Base-by-base conservation (phyloP, 805 yeast species). In the Deakozyma indianensis region DNA sequence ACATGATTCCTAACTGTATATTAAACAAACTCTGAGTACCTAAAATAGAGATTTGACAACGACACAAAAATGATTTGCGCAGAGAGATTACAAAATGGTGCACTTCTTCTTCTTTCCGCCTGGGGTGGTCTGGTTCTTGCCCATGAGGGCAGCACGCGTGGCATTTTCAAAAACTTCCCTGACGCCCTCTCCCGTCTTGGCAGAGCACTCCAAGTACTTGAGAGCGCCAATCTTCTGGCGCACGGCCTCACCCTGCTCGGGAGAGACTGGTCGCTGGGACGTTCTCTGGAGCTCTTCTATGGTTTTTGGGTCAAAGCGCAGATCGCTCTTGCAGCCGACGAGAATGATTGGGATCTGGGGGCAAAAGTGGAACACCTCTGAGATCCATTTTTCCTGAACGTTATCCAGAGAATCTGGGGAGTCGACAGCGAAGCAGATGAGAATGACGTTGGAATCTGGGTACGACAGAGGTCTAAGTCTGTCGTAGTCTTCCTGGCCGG, bases 401-500 rank as follows among this genome's bases (percentile, higher is more conserved):
- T 86, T 87, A 61, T 85, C 94, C 49, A 87, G 73, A 23, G 95
- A 84, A 65, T 86, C 95, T 55, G 95, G 95, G 38, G 87, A 73
- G 61, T 85, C 95, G 51, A 87, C 75, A 18, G 94, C 78, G 70
- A 86, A 87, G 74, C 96, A 87, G 57, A 87, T 85, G 61, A 87
- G 73, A 49, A 87, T 83, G 51, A 87, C 96, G 62, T 85, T 83
- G 35, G 95, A 82, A 63, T 87, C 95, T 50, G 95, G 95, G 66
- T 87, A 87, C 14, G 90, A 80, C 53, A 85, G 70, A 41, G 95
- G 95, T 68, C 95, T 81, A 56, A 85, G 71, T 66, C 95, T 83
- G 66, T 86, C 95, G 63, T 87, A 87, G 70, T 88, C 96, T 72
- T 87, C 96, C 75, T 87, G 96, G 53, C 96, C 96, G 47, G 96